These are phyloP conservation scores for Xerocomus spinulosus DNA, from an alignment of 768 basidiomycete species.

Conservation along the genomic window DNA sequence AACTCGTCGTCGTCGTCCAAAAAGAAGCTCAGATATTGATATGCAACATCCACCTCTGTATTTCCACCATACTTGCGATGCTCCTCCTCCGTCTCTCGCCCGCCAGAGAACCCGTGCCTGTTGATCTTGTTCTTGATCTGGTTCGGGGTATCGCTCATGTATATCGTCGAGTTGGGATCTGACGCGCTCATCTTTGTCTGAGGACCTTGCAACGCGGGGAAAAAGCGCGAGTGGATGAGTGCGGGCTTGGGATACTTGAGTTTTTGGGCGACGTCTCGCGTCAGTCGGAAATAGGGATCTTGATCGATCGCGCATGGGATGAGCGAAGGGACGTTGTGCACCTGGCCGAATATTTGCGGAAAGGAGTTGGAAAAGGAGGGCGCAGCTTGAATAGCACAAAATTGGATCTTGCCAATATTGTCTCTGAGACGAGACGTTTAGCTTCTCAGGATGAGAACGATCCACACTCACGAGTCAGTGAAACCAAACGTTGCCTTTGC, in stretches of 20 bases:
- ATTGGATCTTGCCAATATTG: slow-evolving; percentile 97
- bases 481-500: slow-evolving; percentile 96
- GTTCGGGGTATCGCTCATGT: slow-evolving; percentile 87
- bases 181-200: slow-evolving; percentile 99
- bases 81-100: slow-evolving; percentile 92
- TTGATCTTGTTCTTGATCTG: slow-evolving; percentile 99
- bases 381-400: slow-evolving; percentile 91
- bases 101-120: slow-evolving; percentile 93
- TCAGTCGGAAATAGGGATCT: slow-evolving; percentile 95
- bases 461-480: slow-evolving; percentile 75
- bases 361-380: slow-evolving; percentile 98
- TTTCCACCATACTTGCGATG: slow-evolving; percentile 85
- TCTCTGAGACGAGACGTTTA: slow-evolving; percentile 53
- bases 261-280: slow-evolving; percentile 90
- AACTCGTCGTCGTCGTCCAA: slow-evolving; percentile 93
- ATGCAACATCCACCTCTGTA: slow-evolving; percentile 92
- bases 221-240: slow-evolving; percentile 93
- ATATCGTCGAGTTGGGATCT: slow-evolving; percentile 88
- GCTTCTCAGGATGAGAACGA: background rate
- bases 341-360: slow-evolving; percentile 91
- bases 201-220: slow-evolving; percentile 95
- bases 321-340: slow-evolving; percentile 80
- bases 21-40: slow-evolving; percentile 94
- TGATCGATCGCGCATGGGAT: slow-evolving; percentile 99
- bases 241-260: slow-evolving; percentile 95